These are phyloP conservation scores for Fusarium virguliforme DNA, from an alignment of 2,329 filamentous ascomycete genomes.

Conservation along the genomic window DNA sequence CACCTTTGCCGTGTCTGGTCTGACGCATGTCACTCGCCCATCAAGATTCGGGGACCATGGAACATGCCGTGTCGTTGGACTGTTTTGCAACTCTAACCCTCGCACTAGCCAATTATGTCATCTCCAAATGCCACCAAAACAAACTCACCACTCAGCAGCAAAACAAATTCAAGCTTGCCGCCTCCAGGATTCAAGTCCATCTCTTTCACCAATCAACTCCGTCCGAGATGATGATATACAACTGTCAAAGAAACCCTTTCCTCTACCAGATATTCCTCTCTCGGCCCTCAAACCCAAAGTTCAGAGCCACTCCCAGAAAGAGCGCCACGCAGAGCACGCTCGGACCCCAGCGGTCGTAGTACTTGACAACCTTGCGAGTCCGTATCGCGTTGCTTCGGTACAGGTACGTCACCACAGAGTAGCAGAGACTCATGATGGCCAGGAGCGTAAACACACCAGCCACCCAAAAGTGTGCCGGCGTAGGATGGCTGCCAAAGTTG, in stretches of 20 bases:
- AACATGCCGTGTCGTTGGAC: constrained; percentile 11
- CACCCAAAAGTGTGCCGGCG: constrained; percentile 74
- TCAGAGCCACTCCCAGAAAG: constrained; percentile 81
- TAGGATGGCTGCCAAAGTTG: constrained; percentile 80
- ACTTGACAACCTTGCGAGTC: constrained; percentile 86
- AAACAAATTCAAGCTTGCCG: constrained; percentile 20
- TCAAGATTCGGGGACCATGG: constrained; percentile 3
- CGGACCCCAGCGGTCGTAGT: constrained; percentile 92
- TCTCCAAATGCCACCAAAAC: constrained; percentile 11
- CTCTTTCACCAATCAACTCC: constrained; percentile 28
- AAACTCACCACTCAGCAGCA: constrained; percentile 9
- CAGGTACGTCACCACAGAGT: constrained; percentile 87
- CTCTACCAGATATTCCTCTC: constrained; percentile 70
- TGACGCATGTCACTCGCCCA: constrained; percentile 2
- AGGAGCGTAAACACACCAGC: constrained; percentile 87
- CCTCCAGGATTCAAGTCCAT: constrained; percentile 10
- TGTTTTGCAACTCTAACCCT: constrained; percentile 22
- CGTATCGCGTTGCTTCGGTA: constrained; percentile 91
- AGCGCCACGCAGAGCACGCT: constrained; percentile 81
- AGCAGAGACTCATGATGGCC: constrained; percentile 83
- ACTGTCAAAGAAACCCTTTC: constrained; percentile 16
- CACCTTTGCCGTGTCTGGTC: constrained; percentile 7
- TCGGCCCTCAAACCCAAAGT: constrained; percentile 84
- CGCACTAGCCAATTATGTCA: constrained; percentile 29
- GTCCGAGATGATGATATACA: constrained; percentile 18